Evolutionary conservation across 768 basidiomycete species (phyloP), one percentile per base, ranked within the genome.

Genomic region (Psilocybe azurescens): DNA sequence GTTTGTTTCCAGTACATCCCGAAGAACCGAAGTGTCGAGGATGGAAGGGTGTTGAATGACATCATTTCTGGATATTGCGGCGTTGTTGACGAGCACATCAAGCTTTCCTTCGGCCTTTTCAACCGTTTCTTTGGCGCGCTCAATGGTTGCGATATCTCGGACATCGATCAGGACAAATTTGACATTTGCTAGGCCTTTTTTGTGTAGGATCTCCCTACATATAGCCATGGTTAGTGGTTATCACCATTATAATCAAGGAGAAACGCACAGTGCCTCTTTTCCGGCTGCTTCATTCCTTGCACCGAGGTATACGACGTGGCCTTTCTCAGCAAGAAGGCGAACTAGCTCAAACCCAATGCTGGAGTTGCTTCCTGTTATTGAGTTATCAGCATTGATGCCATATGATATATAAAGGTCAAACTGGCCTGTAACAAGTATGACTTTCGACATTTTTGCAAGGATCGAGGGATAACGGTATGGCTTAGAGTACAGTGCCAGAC

Each of bases 321-420:
- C 78, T 11, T 79, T 76, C 63, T 77, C 67, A 5, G 81, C 81
- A 8, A 83, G 72, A 20, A 81, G 69, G 32, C 74, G 75, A 13
- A 80, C 78, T 18, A 83, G 73, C 60, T 82, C 81, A 61, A 77
- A 80, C 33, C 81, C 81, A 28, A 84, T 82, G 2, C 81, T 81
- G 56, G 80, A 67, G 66, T 82, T 82, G 36, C 77, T 74, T 50
- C 80, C 79, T 81, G 9, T 14, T 9, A 14, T 14, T 14, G 20
- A 5, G 36, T 1, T n/a, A 36, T 53, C 2, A 30, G 13, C 0
- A 30, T 32, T 24, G 24, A 24, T n/a, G 18, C n/a, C 6, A n/a
- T 13, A 52, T 7, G n/a, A 18, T 14, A 36, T 10, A 20, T 16
- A 9, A 30, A 41, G 39, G n/a, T 44, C 7, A 44, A 44, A 44